These are phyloP conservation scores for Penicillium crustosum DNA, from an alignment of 2,329 filamentous ascomycete genomes.

Conservation along the genomic window DNA sequence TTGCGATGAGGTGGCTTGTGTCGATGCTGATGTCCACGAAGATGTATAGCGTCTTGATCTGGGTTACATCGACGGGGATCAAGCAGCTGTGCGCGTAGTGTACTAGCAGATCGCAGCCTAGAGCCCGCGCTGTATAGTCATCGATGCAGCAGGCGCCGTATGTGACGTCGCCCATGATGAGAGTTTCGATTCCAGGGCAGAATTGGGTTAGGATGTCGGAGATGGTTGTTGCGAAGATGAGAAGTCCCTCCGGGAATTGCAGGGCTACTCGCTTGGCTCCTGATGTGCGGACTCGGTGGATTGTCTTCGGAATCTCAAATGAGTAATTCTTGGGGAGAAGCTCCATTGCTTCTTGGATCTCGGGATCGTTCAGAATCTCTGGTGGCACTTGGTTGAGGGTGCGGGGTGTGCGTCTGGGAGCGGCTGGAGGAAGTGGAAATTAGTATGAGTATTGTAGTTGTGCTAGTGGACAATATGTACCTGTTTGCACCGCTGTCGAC, in stretches of 20 bases:
- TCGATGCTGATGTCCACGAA: slow-evolving; percentile 99
- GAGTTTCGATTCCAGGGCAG: slow-evolving; percentile 83
- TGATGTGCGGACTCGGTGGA: slow-evolving; percentile 83
- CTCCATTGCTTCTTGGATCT: slow-evolving; percentile 81
- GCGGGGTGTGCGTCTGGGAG: slow-evolving; percentile 70
- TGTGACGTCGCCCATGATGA: slow-evolving; percentile 99
- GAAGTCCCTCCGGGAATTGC: slow-evolving; percentile 94
- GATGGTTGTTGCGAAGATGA: slow-evolving; percentile 95
- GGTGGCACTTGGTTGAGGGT: slow-evolving; percentile 88
- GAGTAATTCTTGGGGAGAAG: slow-evolving; percentile 95
- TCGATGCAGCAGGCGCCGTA: slow-evolving; percentile 99
- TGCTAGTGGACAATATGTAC: slow-evolving; percentile 24
- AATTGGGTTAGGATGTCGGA: slow-evolving; percentile 95
- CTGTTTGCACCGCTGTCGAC: slow-evolving; percentile 53
- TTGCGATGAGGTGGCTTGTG: slow-evolving; percentile 78
- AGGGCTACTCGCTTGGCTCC: slow-evolving; percentile 80
- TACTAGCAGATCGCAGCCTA: slow-evolving; percentile 90
- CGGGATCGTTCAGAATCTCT: slow-evolving; percentile 79
- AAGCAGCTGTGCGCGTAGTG: slow-evolving; percentile 97
- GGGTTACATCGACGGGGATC: slow-evolving; percentile 93
- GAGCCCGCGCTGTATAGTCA: slow-evolving; percentile 90
- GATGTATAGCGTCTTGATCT: slow-evolving; percentile 95
- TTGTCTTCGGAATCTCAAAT: slow-evolving; percentile 98
- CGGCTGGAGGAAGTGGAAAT: slow-evolving; percentile 51
- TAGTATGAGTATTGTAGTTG: background rate